Evolutionary conservation across 805 yeast species (phyloP).

Genomic region (Schizosaccharomyces lindneri): DNA sequence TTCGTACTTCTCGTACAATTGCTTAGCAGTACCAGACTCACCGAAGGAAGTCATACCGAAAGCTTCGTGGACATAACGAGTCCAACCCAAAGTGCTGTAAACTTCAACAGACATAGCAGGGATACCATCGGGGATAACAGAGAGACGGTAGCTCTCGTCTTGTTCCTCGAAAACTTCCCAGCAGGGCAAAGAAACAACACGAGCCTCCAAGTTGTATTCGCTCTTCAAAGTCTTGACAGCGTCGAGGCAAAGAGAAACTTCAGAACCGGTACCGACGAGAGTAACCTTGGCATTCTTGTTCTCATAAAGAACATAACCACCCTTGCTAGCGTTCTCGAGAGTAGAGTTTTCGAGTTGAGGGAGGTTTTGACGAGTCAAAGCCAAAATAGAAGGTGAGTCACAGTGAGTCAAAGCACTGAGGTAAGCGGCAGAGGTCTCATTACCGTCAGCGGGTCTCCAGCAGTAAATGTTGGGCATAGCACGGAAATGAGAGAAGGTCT

Average conservation of each 20-base stretch:
- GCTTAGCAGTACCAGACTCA: constrained; percentile 75
- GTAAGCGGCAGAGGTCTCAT: constrained; percentile 31
- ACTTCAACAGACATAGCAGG: constrained; percentile 91
- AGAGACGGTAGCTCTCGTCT: constrained; percentile 49
- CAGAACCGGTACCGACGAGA: constrained; percentile 82
- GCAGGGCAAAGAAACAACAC: constrained; percentile 84
- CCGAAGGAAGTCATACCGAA: constrained; percentile 91
- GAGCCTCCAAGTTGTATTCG: constrained; percentile 40
- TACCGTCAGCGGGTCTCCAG: constrained; percentile 30
- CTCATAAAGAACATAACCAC: constrained; percentile 67
- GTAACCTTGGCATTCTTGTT: constrained; percentile 37
- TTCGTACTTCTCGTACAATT: constrained; percentile 61
- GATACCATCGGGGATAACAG: constrained; percentile 81
- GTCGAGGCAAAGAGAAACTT: constrained; percentile 59
- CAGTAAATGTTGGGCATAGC: constrained; percentile 25
- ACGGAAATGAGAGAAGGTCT: constrained; percentile 25
- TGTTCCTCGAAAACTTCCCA: constrained; percentile 73
- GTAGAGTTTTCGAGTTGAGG: constrained; percentile 86
- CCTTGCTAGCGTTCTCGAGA: constrained; percentile 74
- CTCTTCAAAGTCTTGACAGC: constrained; percentile 48
- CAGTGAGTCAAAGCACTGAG: constrained; percentile 30
- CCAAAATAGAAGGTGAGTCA: constrained; percentile 43
- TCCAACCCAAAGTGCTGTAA: constrained; percentile 76
- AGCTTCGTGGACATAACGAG: constrained; percentile 84
- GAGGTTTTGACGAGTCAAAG: constrained; percentile 53